Evolutionary conservation across 352 stramenopile species (phyloP), one percentile per base, ranked within the genome.

Genomic region (Globisporangium carolinianum): DNA sequence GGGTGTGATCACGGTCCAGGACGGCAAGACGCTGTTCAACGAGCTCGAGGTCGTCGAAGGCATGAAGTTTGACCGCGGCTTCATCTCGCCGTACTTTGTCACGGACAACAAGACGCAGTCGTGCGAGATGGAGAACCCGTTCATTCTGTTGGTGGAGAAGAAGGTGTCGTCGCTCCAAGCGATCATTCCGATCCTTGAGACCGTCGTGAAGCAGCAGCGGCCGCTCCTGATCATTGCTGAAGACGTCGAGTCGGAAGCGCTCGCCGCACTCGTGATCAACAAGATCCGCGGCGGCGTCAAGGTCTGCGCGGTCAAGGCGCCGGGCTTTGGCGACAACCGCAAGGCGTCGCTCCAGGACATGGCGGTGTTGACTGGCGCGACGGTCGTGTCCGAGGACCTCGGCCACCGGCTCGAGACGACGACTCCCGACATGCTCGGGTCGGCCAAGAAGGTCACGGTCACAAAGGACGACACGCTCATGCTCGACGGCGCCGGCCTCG

Each of bases 61-160:
- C 62, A 99, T 99, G 97, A 98, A 98, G 73, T 99, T 99, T 68
- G 98, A 99, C 76, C 92, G 98, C 50, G 98, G 98, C 50, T 99
- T 95, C 83, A 99, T 99, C 75, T 99, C 95, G 73, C 98, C 98
- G 7, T 99, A 99, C 79, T 99, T 99, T 62, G 97, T 99, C 64
- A 99, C 96, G 61, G 96, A 99, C 87, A 96, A 96, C 65, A 99
- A 99, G 91, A 99, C 94, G 12, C 97, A 99, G 81, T 86, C 93
- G 51, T 97, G 85, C 72, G 97, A 99, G 73, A 91, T 99, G 69
- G 97, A 99, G 69, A 98, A 99, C 82, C 97, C 98, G 38, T 87
- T 95, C 62, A 98, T 99, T 65, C 78, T 99, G 17, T 80, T 99
- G 47, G 96, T 99, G n/a, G 98, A 99, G 76, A 99, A 99, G 94